Conservation (phyloP, 2,329 filamentous ascomycete species). For the Elsinoe perseae region DNA sequence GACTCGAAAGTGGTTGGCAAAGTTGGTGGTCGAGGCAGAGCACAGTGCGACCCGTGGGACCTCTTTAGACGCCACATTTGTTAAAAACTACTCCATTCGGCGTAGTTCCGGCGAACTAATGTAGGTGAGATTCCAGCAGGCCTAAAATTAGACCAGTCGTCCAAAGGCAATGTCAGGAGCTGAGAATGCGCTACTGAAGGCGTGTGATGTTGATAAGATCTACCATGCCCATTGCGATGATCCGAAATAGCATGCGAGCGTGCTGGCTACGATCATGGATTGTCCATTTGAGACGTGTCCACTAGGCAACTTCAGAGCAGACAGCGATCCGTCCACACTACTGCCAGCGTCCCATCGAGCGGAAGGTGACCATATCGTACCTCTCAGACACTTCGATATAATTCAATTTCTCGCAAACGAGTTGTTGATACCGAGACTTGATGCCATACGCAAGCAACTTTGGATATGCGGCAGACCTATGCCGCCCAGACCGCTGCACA, state of each 20-base stretch:
- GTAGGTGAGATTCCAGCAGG: background rate
- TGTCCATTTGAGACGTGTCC: background rate
- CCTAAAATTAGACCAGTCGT: background rate
- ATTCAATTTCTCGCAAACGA: background rate
- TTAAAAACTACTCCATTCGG: background rate
- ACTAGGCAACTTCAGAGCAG: background rate
- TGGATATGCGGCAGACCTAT: slow-evolving; percentile 19
- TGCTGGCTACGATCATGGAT: background rate
- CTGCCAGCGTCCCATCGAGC: background rate
- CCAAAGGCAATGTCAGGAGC: too few species aligned
- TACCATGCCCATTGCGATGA: background rate
- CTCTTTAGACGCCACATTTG: background rate
- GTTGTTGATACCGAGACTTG: background rate
- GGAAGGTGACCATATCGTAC: background rate
- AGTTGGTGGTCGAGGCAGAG: background rate
- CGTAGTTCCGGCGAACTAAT: background rate
- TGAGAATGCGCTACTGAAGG: too few species aligned
- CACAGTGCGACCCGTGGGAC: background rate
- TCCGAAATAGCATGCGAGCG: too few species aligned
- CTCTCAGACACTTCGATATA: background rate
- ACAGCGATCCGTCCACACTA: background rate
- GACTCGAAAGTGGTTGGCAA: background rate
- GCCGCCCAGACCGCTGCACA: slow-evolving; percentile 25
- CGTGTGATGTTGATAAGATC: too few species aligned
- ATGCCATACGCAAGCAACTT: background rate